phyloP scores from a whole-genome alignment of 2,329 filamentous ascomycete genomes.

The Fusarium vanettenii region DNA sequence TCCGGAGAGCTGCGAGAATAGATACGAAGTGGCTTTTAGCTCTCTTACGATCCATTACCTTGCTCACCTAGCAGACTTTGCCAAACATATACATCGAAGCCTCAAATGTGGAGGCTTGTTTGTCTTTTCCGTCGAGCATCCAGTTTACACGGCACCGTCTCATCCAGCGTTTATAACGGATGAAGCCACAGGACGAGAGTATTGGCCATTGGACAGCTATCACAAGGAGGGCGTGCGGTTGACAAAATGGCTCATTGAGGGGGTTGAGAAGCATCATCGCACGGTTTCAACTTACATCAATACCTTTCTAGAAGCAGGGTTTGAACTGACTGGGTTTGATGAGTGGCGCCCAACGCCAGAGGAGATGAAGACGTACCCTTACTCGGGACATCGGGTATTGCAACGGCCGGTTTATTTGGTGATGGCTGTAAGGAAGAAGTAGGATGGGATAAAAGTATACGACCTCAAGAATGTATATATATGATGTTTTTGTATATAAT shows the following conservation, averaged over 20 bases:
- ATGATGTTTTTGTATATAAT: neutral
- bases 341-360: neutral
- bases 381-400: neutral
- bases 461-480: neutral
- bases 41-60: neutral
- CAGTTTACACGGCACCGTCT: neutral
- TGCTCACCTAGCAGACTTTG: neutral
- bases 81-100: neutral
- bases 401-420: neutral
- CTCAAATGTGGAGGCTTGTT: neutral
- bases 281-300: neutral
- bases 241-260: neutral
- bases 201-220: neutral
- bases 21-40: neutral
- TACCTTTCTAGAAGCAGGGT: neutral
- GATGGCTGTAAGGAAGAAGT: neutral
- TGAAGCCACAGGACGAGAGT: neutral
- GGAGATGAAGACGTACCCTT: neutral
- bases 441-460: neutral
- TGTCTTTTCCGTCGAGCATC: neutral
- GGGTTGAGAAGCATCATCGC: neutral
- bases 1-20: neutral
- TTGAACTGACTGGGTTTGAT: neutral
- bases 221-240: neutral
- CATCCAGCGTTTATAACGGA: neutral